These are phyloP conservation scores for Annulohypoxylon moriforme DNA, from an alignment of 495 filamentous ascomycete species.

Conservation along the genomic window DNA sequence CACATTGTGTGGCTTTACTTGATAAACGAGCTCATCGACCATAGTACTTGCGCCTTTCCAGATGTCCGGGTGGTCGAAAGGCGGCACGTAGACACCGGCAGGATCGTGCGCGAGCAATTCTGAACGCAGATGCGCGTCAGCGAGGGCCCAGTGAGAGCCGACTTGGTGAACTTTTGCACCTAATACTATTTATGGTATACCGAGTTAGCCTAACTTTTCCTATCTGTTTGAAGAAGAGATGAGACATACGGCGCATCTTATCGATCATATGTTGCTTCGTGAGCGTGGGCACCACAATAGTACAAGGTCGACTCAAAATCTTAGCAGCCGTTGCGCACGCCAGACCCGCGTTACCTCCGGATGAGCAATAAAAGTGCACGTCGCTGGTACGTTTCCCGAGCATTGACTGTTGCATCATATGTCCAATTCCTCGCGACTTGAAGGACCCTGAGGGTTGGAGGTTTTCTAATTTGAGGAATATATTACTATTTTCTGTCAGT, in stretches of 20 bases:
- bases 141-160: conserved; percentile 80
- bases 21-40: conserved; percentile 75
- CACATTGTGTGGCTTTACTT: conserved; percentile 60
- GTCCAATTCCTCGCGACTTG: conserved; percentile 92
- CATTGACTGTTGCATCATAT: conserved; percentile 74
- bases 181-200: conserved; percentile 62
- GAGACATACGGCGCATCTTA: conserved; percentile 65
- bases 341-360: conserved; percentile 91
- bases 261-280: conserved; percentile 77
- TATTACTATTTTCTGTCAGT: conserved; percentile 59
- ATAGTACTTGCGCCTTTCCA: conserved; percentile 84
- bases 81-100: conserved; percentile 83
- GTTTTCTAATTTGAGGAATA: conserved; percentile 95
- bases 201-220: not conserved
- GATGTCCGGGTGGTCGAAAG: conserved; percentile 87
- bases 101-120: conserved; percentile 63
- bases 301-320: conserved; percentile 75
- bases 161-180: conserved; percentile 76
- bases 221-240: not conserved
- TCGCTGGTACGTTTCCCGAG: conserved; percentile 39
- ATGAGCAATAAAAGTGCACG: conserved; percentile 87
- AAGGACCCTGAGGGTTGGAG: conserved; percentile 94
- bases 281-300: conserved; percentile 80
- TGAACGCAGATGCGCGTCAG: conserved; percentile 76
- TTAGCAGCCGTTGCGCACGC: conserved; percentile 85